A percentile compares a stretch with the other conserved stretches of the same genome.
Conservation (phyloP, 306 rosid species). For the Dryas octopetala region DNA sequence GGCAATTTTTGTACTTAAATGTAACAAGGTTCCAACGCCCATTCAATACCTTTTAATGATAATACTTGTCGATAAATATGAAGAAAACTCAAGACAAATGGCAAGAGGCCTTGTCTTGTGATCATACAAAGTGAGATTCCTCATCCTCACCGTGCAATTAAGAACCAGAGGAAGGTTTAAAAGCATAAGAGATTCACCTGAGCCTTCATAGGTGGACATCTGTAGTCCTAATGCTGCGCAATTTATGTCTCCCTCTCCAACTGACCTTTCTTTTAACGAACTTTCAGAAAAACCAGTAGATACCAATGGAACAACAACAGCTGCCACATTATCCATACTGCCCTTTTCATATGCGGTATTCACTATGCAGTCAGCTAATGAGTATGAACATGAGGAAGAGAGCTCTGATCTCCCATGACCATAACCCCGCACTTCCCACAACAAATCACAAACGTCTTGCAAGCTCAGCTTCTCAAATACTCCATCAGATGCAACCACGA, state of each 20-base stretch:
- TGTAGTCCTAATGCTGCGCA: conserved; percentile 36
- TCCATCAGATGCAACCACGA: conserved; percentile 96
- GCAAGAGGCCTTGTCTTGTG: background rate
- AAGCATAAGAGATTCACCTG: conserved; percentile 49
- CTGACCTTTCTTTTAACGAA: conserved; percentile 34
- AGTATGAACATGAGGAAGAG: conserved; percentile 61
- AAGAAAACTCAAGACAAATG: background rate
- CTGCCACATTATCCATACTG: conserved; percentile 87
- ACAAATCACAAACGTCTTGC: conserved; percentile 91
- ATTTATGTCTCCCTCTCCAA: conserved; percentile 43
- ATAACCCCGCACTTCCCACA: conserved; percentile 64
- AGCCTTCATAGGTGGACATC: conserved; percentile 41
- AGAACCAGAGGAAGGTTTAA: conserved; percentile 1
- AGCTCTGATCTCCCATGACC: conserved; percentile 41
- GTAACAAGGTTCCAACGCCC: background rate
- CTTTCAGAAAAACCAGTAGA: conserved; percentile 39
- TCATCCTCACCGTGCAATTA: background rate
- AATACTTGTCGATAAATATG: background rate
- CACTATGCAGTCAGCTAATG: conserved; percentile 80
- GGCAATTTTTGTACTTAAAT: background rate
- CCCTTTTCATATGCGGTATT: conserved; percentile 69
- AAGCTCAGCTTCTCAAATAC: conserved; percentile 79
- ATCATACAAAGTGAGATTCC: conserved; percentile 3
- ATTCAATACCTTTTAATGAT: background rate
- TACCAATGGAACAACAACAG: conserved; percentile 79